Evolutionary conservation across 176 grass and related monocot genomes (phyloP).

Genomic region (Areca catechu): DNA sequence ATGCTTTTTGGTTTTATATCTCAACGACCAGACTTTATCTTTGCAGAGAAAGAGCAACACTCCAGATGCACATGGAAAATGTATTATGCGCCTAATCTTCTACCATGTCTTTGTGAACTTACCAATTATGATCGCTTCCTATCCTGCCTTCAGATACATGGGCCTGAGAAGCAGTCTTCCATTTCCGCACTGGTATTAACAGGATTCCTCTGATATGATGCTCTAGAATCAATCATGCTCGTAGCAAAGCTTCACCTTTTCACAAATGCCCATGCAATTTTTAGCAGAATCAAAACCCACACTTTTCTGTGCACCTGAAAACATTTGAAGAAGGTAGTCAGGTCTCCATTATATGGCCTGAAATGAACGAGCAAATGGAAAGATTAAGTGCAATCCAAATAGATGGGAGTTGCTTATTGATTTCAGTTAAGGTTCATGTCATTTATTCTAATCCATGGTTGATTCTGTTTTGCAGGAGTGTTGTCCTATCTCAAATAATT

Average conservation of each 20-base stretch:
- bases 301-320: no score
- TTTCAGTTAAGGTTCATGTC: no score
- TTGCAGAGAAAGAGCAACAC: conserved; percentile 17
- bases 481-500: conserved; percentile 5
- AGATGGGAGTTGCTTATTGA: no score
- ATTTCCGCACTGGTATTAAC: conserved; percentile 11
- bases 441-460: no score
- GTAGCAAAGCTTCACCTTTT: background rate
- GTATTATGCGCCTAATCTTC: conserved; percentile 6
- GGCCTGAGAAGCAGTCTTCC: conserved; percentile 18
- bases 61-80: conserved; percentile 4
- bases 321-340: no score
- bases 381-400: no score
- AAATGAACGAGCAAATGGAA: no score
- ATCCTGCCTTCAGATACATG: conserved; percentile 15
- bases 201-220: background rate
- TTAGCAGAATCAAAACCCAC: no score
- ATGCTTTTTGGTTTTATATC: background rate
- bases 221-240: background rate
- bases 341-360: no score
- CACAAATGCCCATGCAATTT: no score
- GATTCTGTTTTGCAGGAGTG: conserved; percentile 1
- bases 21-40: background rate
- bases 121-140: conserved; percentile 11
- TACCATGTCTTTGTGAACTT: conserved; percentile 13